Conservation (phyloP, 2,329 filamentous ascomycete species). For the Exophiala calicioides region DNA sequence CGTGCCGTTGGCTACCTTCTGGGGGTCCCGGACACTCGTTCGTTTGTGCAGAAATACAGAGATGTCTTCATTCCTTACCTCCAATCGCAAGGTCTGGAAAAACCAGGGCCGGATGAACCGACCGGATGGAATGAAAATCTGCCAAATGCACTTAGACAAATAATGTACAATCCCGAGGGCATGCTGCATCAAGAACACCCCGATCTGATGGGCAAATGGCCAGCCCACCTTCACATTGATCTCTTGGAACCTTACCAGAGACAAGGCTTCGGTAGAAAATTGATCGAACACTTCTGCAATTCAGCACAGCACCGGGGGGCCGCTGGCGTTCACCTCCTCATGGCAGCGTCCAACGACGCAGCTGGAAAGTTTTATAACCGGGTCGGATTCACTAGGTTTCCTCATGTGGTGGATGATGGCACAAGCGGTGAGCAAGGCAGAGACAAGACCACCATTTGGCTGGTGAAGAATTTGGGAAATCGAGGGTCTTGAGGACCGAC, state of each 20-base stretch:
- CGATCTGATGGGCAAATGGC: slow-evolving; percentile 23
- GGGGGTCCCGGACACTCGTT: slow-evolving; percentile 21
- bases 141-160: slow-evolving; percentile 21
- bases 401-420: slow-evolving; percentile 22
- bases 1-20: slow-evolving; percentile 28
- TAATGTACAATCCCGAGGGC: slow-evolving; percentile 23
- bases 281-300: slow-evolving; percentile 22
- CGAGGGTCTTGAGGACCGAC: too few species aligned
- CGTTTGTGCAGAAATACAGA: slow-evolving; percentile 22
- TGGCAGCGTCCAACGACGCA: slow-evolving; percentile 27
- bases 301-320: slow-evolving; percentile 8
- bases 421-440: slow-evolving; percentile 25
- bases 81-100: slow-evolving; percentile 13
- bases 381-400: slow-evolving; percentile 27
- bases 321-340: slow-evolving; percentile 25
- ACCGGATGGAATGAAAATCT: slow-evolving; percentile 21
- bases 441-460: slow-evolving; percentile 22
- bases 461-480: slow-evolving; percentile 25
- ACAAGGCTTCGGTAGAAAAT: slow-evolving; percentile 24
- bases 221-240: slow-evolving; percentile 30
- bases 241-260: slow-evolving; percentile 22
- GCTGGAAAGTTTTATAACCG: slow-evolving; percentile 27
- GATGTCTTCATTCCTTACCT: slow-evolving; percentile 20
- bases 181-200: slow-evolving; percentile 24
- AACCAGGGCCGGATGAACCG: slow-evolving; percentile 16